Base-by-base conservation (phyloP, 2,329 filamentous ascomycete species). In the Amauroascus niger region DNA sequence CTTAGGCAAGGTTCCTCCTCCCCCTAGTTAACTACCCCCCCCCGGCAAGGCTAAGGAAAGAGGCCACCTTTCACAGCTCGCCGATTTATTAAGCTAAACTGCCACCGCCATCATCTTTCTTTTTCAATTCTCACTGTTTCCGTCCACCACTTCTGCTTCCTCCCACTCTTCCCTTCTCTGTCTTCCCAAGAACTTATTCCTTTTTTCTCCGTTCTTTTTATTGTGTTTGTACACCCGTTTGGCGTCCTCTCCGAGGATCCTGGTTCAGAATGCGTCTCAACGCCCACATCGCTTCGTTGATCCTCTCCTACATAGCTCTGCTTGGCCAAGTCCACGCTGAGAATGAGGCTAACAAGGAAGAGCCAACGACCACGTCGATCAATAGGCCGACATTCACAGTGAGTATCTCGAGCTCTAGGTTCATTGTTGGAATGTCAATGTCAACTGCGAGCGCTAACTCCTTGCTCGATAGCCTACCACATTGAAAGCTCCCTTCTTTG, bases 401-500 rank as follows among this genome's bases (percentile, higher is more conserved):
- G 79, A 77, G 88, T 78, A 57, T 32, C 26, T 26, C n/a, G 45
- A 35, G 33, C 33, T 35, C 13, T 3, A 35, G 37, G 52, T 54
- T 26, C 22, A 2, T 13, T 58, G 37, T n/a, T 32, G 37, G n/a
- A 18, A 16, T 40, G 30, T 35, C 6, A 8, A 22, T 16, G 9
- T 26, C 32, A 26, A 51, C 32, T 53, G 53, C 28, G 45, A 49
- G 26, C 37, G 53, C 61, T 62, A 49, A 63, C 33, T 32, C 37
- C n/a, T 20, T 52, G 9, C 22, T 33, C 14, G 52, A 43, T 45
- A 98, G 91, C 90, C 93, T 56, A 88, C 89, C 61, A 80, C 77
- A 59, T 71, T 97, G 66, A 93, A 96, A 76, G 93, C 85, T 62
- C 88, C 89, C 57, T 98, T 98, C 81, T 77, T 97, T 60, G 93